Percentiles rank a stretch among this genome's conserved stretches.
Evolutionary conservation across 148 eudicot genomes (phyloP).

Genomic region (Limonium bicolor): DNA sequence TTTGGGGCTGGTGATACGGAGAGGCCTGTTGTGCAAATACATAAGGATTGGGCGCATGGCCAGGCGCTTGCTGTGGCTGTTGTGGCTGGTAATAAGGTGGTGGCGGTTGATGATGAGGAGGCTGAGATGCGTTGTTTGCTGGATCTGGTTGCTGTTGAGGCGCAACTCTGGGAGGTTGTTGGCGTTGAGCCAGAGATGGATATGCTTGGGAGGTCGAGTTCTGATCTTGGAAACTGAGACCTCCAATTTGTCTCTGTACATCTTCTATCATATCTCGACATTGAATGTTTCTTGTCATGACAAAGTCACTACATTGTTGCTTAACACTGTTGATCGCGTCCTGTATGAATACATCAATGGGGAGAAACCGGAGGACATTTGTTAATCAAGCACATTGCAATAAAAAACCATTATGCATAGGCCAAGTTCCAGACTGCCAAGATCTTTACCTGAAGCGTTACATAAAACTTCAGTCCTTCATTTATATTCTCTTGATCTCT

Average conservation of each 20-base stretch:
- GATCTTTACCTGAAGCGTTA: slow-evolving; percentile 3
- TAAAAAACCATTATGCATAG: too few relatives aligned
- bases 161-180: slow-evolving; percentile 36
- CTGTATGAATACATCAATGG: too few relatives aligned
- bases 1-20: slow-evolving; percentile 22
- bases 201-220: slow-evolving; percentile 34
- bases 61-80: slow-evolving; percentile 2
- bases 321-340: slow-evolving; percentile 76
- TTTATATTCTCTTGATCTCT: slow-evolving; percentile 3
- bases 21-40: slow-evolving; percentile 2
- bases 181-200: slow-evolving; percentile 36
- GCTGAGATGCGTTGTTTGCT: slow-evolving; percentile 19
- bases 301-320: slow-evolving; percentile 84
- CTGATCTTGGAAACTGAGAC: slow-evolving; percentile 71
- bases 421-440: too few relatives aligned
- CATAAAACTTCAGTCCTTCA: slow-evolving; percentile 5
- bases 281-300: slow-evolving; percentile 83
- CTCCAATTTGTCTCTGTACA: slow-evolving; percentile 64
- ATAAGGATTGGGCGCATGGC: slow-evolving; percentile 8
- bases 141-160: slow-evolving; percentile 31
- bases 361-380: too few relatives aligned
- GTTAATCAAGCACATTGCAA: too few relatives aligned
- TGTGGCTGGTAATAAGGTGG: slow-evolving; percentile 34
- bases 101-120: slow-evolving; percentile 27
- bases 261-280: slow-evolving; percentile 89